Evolutionary conservation across 805 yeast species (phyloP).

Genomic region (Kazachstania viticola): DNA sequence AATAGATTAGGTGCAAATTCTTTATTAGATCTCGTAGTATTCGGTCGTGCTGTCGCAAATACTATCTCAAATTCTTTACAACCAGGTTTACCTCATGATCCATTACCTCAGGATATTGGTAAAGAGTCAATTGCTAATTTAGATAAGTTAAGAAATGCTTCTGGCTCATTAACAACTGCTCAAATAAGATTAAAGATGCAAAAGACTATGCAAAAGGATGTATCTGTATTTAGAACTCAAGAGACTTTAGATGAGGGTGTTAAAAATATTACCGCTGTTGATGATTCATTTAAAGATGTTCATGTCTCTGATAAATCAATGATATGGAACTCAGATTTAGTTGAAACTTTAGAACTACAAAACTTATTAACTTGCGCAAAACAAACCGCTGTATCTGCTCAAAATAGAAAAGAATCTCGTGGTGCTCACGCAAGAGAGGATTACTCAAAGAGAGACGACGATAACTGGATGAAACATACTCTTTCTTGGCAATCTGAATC

Average conservation of each 20-base stretch:
- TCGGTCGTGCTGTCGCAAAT: slow-evolving; percentile 96
- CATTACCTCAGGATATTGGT: slow-evolving; percentile 79
- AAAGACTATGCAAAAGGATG: slow-evolving; percentile 90
- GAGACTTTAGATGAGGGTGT: slow-evolving; percentile 89
- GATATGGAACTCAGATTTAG: slow-evolving; percentile 98
- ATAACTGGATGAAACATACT: slow-evolving; percentile 95
- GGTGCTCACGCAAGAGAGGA: slow-evolving; percentile 99
- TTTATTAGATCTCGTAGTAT: slow-evolving; percentile 87
- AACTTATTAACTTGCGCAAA: slow-evolving; percentile 94
- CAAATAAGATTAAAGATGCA: slow-evolving; percentile 88
- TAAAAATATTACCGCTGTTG: slow-evolving; percentile 59
- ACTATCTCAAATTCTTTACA: slow-evolving; percentile 74
- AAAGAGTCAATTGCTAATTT: slow-evolving; percentile 80
- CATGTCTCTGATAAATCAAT: slow-evolving; percentile 90
- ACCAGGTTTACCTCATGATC: slow-evolving; percentile 81
- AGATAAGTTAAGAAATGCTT: slow-evolving; percentile 77
- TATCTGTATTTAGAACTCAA: slow-evolving; percentile 94
- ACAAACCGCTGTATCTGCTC: slow-evolving; percentile 90
- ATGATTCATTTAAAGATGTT: slow-evolving; percentile 59
- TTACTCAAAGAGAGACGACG: slow-evolving; percentile 91
- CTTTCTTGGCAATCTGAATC: slow-evolving; percentile 74
- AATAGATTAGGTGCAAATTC: slow-evolving; percentile 99
- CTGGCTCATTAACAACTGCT: slow-evolving; percentile 76
- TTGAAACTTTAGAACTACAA: slow-evolving; percentile 91
- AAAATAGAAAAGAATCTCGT: slow-evolving; percentile 92